These are phyloP conservation scores for Macrophomina phaseolina DNA, from an alignment of 2,329 filamentous ascomycete genomes.

Conservation along the genomic window DNA sequence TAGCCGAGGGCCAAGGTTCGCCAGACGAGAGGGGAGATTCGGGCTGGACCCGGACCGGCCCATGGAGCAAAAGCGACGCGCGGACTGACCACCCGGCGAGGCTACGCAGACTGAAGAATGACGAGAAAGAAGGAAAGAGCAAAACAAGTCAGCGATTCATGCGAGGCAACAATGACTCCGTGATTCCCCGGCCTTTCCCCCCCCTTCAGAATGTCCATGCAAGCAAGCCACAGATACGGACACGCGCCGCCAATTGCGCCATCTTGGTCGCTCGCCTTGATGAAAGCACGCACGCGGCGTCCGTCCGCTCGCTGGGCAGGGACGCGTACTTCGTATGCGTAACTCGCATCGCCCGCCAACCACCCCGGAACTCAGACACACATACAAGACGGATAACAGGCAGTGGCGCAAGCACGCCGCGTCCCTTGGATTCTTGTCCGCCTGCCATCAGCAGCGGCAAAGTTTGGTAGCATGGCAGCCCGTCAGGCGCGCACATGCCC, in stretches of 20 bases:
- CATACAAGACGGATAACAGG: background rate
- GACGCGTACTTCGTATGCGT: no score
- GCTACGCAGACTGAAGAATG: background rate
- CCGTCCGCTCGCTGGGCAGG: no score
- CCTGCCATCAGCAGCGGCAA: no score
- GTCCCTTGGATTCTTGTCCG: no score
- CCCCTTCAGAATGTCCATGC: background rate
- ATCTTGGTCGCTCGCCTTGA: background rate
- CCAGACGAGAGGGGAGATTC: background rate
- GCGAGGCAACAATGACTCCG: background rate
- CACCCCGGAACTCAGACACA: background rate
- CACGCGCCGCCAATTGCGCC: background rate
- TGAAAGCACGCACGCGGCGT: no score
- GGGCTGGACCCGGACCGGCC: background rate
- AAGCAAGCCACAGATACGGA: background rate
- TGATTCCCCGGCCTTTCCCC: background rate
- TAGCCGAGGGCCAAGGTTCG: conserved; percentile 3
- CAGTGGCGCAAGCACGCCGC: background rate
- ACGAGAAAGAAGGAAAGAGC: no score
- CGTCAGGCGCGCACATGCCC: background rate
- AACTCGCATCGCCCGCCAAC: no score
- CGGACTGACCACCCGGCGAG: conserved; percentile 10
- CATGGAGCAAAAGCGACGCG: background rate
- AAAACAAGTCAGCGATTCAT: background rate
- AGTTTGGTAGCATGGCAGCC: no score